These are phyloP conservation scores for Phylloporus sp. DNA, from an alignment of 768 basidiomycete species.

Conservation along the genomic window DNA sequence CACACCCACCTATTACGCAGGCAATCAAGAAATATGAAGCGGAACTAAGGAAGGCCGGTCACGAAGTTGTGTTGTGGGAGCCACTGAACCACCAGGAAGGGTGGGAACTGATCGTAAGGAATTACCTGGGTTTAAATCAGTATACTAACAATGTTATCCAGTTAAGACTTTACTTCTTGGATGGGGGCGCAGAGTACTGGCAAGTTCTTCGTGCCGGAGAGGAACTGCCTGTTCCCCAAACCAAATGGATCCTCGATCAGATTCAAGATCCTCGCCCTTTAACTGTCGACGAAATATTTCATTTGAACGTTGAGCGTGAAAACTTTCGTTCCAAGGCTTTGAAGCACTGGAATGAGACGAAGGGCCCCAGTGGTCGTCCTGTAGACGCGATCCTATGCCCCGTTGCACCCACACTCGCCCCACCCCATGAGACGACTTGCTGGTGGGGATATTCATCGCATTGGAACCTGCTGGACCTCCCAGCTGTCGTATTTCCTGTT, in stretches of 20 bases:
- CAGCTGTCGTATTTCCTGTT: constrained; percentile 44
- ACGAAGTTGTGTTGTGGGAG: constrained; percentile 47
- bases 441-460: constrained; percentile 50
- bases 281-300: constrained; percentile 40
- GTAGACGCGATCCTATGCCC: constrained; percentile 48
- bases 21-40: constrained; percentile 38
- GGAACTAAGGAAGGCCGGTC: constrained; percentile 41
- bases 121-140: neutral
- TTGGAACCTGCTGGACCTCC: constrained; percentile 50
- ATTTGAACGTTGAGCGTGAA: constrained; percentile 42
- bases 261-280: constrained; percentile 35
- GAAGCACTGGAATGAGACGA: constrained; percentile 42
- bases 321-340: constrained; percentile 37
- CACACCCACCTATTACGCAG: constrained; percentile 43
- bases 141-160: constrained; percentile 21
- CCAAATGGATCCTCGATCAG: constrained; percentile 40
- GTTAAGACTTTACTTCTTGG: constrained; percentile 45
- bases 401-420: constrained; percentile 42
- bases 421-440: constrained; percentile 43
- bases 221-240: constrained; percentile 39
- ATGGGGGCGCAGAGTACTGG: constrained; percentile 44
- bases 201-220: constrained; percentile 30
- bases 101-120: constrained; percentile 44
- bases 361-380: constrained; percentile 34
- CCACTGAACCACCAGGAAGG: constrained; percentile 41